Evolutionary conservation across 106 monocot genomes (phyloP), one percentile per base, ranked within the genome.

Genomic region (Phalaenopsis aphrodite): DNA sequence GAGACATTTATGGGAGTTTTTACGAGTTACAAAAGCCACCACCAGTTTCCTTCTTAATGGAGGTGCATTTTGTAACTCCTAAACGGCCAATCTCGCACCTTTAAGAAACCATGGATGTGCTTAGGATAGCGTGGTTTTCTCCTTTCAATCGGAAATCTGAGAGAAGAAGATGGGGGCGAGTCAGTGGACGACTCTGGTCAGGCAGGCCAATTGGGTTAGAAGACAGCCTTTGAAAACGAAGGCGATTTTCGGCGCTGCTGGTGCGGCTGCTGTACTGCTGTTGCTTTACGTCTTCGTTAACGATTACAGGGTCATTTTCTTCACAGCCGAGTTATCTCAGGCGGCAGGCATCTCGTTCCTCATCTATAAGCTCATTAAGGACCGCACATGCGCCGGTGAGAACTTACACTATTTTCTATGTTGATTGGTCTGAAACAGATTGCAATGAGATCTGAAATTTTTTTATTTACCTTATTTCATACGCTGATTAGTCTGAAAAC

Each of bases 311-410:
- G 4, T 47, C 24, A 15, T 77, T 30, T 77, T 77, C 77, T 47
- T 77, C 49, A 30, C 10, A 10, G 19, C 77, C 23, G 52, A 77
- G 49, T 2, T 43, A 46, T 48, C 23, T 11, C 77, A 77, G 36
- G 77, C 41, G 24, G 6, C 23, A 18, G 52, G 77, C 77, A 55
- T 77, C 77, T 77, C 24, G n/a, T 4, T 77, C 11, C 77, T 77
- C 77, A 36, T 77, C 8, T 77, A 49, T 43, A 77, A 77, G 52
- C 77, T 77, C 24, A 16, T 52, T 18, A 77, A 77, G 77, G 36
- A 55, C 24, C 52, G 36, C 77, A 49, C 52, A 55, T 77, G 77
- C 8, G 47, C 77, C 7, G 77, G 77, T 77, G 49, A 77, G 77
- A 77, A 75, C 45, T 23, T 21, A 9, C 0, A 37, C 11, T 37